phyloP scores from a whole-genome alignment of 2,329 filamentous ascomycete genomes.

The Rhynchosporium agropyri region DNA sequence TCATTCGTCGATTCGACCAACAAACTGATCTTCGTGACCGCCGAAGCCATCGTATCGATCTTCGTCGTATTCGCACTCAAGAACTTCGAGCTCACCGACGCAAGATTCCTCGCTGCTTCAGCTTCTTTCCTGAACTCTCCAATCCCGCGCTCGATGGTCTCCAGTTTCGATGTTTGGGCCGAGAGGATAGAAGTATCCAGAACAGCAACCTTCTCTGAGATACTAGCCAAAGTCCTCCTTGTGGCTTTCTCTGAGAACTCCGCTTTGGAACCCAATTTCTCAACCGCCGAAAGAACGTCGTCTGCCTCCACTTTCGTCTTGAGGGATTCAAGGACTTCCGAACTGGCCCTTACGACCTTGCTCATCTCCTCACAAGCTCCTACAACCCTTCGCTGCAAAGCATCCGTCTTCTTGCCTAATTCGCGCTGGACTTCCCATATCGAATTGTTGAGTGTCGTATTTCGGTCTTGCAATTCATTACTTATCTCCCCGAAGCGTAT shows the following conservation, averaged over 20 bases:
- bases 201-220: conserved; percentile 28
- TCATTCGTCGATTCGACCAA: conserved; percentile 28
- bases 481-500: conserved; percentile 35
- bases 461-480: conserved; percentile 35
- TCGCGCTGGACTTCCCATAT: conserved; percentile 32
- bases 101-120: conserved; percentile 28
- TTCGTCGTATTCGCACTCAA: conserved; percentile 29
- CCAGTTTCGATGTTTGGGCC: conserved; percentile 24
- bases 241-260: conserved; percentile 28
- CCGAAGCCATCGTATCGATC: conserved; percentile 27
- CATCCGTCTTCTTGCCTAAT: conserved; percentile 33
- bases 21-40: conserved; percentile 27
- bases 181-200: conserved; percentile 30
- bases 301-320: conserved; percentile 28
- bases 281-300: conserved; percentile 26
- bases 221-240: conserved; percentile 25
- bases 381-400: conserved; percentile 29
- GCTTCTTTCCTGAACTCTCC: conserved; percentile 29
- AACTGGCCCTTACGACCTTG: conserved; percentile 25
- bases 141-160: conserved; percentile 30
- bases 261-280: conserved; percentile 27
- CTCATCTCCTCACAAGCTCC: conserved; percentile 31
- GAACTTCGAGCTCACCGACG: conserved; percentile 33
- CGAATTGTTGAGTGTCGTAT: conserved; percentile 30
- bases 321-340: conserved; percentile 26